Evolutionary conservation across 345 rosid species (phyloP).

Genomic region (Capsella bursapastoris): DNA sequence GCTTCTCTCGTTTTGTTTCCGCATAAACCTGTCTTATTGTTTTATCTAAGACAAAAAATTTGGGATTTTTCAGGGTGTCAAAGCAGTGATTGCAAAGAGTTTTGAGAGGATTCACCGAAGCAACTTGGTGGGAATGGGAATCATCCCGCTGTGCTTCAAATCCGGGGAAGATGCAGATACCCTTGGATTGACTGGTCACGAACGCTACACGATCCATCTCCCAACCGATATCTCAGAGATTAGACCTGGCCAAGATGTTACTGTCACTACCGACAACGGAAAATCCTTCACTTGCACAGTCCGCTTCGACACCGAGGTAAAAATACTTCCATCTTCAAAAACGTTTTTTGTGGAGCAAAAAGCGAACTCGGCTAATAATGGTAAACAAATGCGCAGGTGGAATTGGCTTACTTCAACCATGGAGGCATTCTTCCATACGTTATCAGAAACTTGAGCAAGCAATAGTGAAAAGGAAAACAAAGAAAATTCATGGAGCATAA

Average conservation of each 20-base stretch:
- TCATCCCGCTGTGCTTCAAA: constrained; percentile 92
- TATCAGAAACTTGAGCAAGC: constrained; percentile 78
- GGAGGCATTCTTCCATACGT: constrained; percentile 99
- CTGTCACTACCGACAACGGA: constrained; percentile 78
- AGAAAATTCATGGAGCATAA: not conserved
- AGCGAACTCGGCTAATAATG: not conserved
- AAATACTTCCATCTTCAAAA: not conserved
- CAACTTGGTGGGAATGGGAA: constrained; percentile 98
- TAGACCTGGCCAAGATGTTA: constrained; percentile 94
- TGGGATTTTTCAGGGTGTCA: constrained; percentile 70
- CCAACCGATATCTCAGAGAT: constrained; percentile 72
- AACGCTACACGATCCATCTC: constrained; percentile 86
- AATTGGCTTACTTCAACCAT: constrained; percentile 81
- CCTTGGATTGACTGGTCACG: constrained; percentile 87
- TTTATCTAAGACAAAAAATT: constrained; percentile 21
- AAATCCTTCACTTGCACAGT: constrained; percentile 90
- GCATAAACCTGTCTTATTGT: not conserved
- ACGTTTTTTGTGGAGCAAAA: not conserved
- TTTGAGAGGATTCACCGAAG: constrained; percentile 98
- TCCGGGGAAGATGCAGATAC: constrained; percentile 92
- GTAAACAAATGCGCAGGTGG: constrained; percentile 65
- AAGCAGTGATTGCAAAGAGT: constrained; percentile 97
- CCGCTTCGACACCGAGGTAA: constrained; percentile 98
- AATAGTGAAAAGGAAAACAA: constrained; percentile 35
- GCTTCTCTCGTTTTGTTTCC: not conserved